These are phyloP conservation scores for Pezicula carpinea DNA, from an alignment of 2,329 filamentous ascomycete genomes.

Conservation along the genomic window DNA sequence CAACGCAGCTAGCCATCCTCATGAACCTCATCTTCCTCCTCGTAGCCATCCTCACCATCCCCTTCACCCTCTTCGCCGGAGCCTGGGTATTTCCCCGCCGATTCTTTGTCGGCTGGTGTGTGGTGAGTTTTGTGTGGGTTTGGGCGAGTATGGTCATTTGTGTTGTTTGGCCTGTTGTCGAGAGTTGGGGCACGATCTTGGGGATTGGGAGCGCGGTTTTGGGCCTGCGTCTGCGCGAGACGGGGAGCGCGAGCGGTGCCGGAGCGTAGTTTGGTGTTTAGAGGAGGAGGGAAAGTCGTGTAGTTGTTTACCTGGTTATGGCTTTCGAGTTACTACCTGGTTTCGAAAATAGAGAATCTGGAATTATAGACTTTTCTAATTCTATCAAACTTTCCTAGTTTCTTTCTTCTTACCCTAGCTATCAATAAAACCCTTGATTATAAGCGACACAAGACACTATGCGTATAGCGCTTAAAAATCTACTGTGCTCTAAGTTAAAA, in stretches of 20 bases:
- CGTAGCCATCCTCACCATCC: constrained; percentile 33
- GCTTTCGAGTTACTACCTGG: too few species aligned
- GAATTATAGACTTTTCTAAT: too few species aligned
- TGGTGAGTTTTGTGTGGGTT: constrained; percentile 37
- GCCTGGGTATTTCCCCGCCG: constrained; percentile 30
- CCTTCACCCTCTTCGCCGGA: constrained; percentile 35
- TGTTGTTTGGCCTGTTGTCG: constrained; percentile 34
- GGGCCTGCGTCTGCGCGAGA: background rate
- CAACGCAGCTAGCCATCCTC: constrained; percentile 31
- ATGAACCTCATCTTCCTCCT: constrained; percentile 32
- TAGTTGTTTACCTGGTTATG: background rate
- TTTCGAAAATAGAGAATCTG: too few species aligned
- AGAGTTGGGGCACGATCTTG: constrained; percentile 30
- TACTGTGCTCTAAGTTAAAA: too few species aligned
- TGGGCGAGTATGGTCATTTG: constrained; percentile 33
- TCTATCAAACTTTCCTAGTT: too few species aligned
- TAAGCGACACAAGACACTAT: too few species aligned
- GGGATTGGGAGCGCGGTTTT: constrained; percentile 18
- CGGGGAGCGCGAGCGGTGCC: background rate
- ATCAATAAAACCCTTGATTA: too few species aligned
- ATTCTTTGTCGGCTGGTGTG: constrained; percentile 35
- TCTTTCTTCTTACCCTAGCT: too few species aligned
- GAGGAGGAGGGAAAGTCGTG: background rate
- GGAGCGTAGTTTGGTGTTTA: too few species aligned
- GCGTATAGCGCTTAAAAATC: too few species aligned